phyloP scores from a whole-genome alignment of 83 land plant genomes.

The Picea abies region DNA sequence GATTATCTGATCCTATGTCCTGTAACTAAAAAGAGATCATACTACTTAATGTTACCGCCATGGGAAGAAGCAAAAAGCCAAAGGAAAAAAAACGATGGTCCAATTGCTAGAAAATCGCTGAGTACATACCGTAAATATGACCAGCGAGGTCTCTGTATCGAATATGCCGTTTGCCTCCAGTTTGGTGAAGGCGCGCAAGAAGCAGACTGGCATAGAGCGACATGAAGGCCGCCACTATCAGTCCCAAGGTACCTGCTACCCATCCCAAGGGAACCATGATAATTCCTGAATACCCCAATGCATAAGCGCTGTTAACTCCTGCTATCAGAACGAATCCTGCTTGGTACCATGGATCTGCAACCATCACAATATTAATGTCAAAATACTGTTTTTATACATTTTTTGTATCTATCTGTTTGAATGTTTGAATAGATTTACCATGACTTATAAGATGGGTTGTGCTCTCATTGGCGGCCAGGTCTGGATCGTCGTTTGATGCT shows the following conservation, averaged over 20 bases:
- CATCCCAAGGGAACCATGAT: conserved; percentile 83
- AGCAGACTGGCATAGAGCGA: conserved; percentile 72
- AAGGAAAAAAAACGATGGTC: no score
- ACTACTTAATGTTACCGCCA: no score
- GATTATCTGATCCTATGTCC: no score
- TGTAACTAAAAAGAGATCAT: no score
- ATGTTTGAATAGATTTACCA: background rate
- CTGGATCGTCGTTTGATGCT: no score
- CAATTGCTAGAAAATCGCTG: no score
- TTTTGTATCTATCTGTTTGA: background rate
- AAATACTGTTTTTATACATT: background rate
- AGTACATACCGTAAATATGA: conserved; percentile 57
- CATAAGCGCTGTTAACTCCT: conserved; percentile 77
- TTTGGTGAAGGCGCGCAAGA: conserved; percentile 75
- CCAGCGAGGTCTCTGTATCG: conserved; percentile 87
- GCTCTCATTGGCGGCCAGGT: no score
- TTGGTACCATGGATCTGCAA: conserved; percentile 78
- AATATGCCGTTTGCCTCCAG: conserved; percentile 78
- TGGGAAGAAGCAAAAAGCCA: no score
- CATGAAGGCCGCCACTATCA: conserved; percentile 52
- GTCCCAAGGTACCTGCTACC: conserved; percentile 49
- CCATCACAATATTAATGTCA: no score
- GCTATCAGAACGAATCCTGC: conserved; percentile 76
- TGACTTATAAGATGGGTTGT: background rate
- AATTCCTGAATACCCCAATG: conserved; percentile 74